phyloP scores from a whole-genome alignment of 495 filamentous ascomycete species.

The Astrothelium subdiscretum region DNA sequence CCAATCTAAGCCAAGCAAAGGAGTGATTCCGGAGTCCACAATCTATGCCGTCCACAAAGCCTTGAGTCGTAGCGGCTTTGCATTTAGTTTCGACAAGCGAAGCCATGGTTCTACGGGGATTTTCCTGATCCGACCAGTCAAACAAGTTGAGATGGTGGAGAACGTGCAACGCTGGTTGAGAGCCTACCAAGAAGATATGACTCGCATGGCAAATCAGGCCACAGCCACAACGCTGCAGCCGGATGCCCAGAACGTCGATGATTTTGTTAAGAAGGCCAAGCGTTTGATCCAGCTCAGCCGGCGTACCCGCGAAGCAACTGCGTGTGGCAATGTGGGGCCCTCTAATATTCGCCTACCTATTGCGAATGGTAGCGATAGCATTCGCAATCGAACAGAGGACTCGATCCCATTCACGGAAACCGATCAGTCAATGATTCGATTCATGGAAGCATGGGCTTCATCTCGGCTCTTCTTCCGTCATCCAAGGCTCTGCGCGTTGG shows the following conservation, averaged over 20 bases:
- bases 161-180: constrained; percentile 46
- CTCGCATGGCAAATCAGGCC: constrained; percentile 16
- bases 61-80: constrained; percentile 43
- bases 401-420: constrained; percentile 27
- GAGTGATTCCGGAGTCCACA: constrained; percentile 38
- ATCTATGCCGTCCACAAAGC: constrained; percentile 60
- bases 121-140: constrained; percentile 37
- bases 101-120: constrained; percentile 30
- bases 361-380: constrained; percentile 13
- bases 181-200: constrained; percentile 41
- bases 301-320: constrained; percentile 45
- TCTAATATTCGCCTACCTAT: constrained; percentile 30
- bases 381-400: constrained; percentile 9
- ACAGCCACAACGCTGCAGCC: constrained; percentile 13
- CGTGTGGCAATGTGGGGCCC: constrained; percentile 42
- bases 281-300: constrained; percentile 57
- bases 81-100: constrained; percentile 32
- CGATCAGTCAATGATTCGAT: constrained; percentile 53
- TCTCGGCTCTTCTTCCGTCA: constrained; percentile 36
- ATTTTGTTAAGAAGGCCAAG: constrained; percentile 56
- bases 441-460: constrained; percentile 57
- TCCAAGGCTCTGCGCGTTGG: constrained; percentile 45
- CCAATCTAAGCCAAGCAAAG: constrained; percentile 7
- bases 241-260: constrained; percentile 29
- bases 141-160: constrained; percentile 33